Percentiles rank a stretch among this genome's conserved stretches.
Conservation (phyloP, 164 flowering plant species). For the Tetracentron sinense region DNA sequence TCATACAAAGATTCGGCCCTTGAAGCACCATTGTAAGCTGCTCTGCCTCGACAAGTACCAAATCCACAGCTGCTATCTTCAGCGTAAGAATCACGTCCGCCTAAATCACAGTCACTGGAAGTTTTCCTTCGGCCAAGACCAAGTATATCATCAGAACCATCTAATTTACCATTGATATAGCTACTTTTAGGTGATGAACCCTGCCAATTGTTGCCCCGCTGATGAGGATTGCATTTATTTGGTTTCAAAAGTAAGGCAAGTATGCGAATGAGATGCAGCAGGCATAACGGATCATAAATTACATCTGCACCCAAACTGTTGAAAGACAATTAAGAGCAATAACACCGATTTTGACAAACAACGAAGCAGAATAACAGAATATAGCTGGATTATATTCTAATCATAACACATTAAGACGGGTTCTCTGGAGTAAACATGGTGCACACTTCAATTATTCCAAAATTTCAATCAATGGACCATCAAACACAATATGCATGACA, state of each 20-base stretch:
- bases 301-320: conserved; percentile 94
- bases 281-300: conserved; percentile 74
- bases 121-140: background rate
- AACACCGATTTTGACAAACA: too few relatives aligned
- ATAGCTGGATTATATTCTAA: too few relatives aligned
- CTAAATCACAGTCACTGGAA: background rate
- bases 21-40: background rate
- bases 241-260: conserved; percentile 44
- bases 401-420: too few relatives aligned
- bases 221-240: conserved; percentile 9
- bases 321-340: conserved; percentile 8
- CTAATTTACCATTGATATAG: background rate
- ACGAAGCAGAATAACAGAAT: too few relatives aligned
- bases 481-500: too few relatives aligned
- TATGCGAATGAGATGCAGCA: conserved; percentile 74
- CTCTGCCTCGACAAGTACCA: conserved; percentile 3
- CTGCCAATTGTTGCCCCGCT: background rate
- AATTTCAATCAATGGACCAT: too few relatives aligned
- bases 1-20: background rate
- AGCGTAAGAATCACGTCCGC: conserved; percentile 1
- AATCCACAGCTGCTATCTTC: background rate
- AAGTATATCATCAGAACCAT: background rate
- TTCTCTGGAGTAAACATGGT: too few relatives aligned
- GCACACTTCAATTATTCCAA: too few relatives aligned
- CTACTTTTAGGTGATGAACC: background rate